Base-by-base conservation (phyloP, 2,329 filamentous ascomycete species). In the Sclerotinia minor region DNA sequence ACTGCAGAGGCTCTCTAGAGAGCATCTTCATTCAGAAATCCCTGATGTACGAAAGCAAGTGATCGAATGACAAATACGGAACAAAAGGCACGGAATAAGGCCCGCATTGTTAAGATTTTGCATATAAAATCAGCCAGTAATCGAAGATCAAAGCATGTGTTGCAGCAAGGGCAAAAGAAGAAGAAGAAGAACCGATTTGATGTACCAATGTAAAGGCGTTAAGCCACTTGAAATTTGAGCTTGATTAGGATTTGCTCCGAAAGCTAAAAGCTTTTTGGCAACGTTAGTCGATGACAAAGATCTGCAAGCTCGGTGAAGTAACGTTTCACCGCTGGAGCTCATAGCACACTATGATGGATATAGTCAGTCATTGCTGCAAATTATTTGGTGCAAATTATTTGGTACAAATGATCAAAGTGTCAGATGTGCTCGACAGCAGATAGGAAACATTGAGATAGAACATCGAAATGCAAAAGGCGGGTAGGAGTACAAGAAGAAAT, bases 191-290 rank as follows among this genome's bases (percentile, higher is more conserved):
- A 17, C 45, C 3, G 13, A 2, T 26, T 21, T 9, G 15, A 26
- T 26, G 24, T 26, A 57, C 63, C 47, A 65, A 19, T 65, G 63
- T 35, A 65, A 6, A 13, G 63, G 52, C 2, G 52, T 65, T 7
- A 38, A 8, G 21, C 52, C 41, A 49, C 32, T 35, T 17, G n/a
- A n/a, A 47, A n/a, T n/a, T n/a, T 29, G 38, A 17, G 52, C 63
- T 57, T 65, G 63, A 38, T 65, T 65, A 2, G 52, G 26, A 35
- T 65, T 19, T n/a, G 52, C 63, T 19, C 54, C 45, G 13, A 35
- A 35, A 15, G 38, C 21, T 19, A 65, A 45, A 57, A 57, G 41
- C 15, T 29, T 41, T 5, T 5, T 55, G 29, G 50, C 44, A 49
- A 65, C 5, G 5, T 65, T 41, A n/a, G 38, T 35, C 32, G 26